phyloP scores from a whole-genome alignment of 495 filamentous ascomycete genomes.

The Massariosphaeria phaeospora region DNA sequence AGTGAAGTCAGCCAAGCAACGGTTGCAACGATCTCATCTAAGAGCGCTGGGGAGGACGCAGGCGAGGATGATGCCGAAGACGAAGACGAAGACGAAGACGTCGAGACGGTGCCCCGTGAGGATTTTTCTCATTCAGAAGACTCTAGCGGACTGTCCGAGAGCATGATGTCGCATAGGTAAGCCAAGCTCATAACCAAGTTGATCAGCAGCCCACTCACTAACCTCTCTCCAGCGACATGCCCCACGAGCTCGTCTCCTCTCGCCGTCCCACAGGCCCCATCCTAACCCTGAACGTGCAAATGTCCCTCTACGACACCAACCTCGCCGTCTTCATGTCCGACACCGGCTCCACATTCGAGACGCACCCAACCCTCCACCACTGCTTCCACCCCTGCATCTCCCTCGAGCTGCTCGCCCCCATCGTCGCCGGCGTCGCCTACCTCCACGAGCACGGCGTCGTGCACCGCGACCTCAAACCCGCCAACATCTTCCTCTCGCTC shows the following conservation, averaged over 20 bases:
- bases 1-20: conserved; percentile 9
- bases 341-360: conserved; percentile 1
- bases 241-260: neutral
- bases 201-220: no score
- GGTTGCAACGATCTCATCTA: conserved; percentile 18
- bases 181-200: no score
- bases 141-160: conserved; percentile 7
- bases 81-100: conserved; percentile 30
- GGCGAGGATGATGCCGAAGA: conserved; percentile 2
- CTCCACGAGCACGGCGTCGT: conserved; percentile 40
- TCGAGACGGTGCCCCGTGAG: conserved; percentile 23
- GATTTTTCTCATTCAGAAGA: neutral
- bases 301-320: conserved; percentile 47
- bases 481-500: conserved; percentile 45
- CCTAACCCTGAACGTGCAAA: conserved; percentile 42
- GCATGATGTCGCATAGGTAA: conserved; percentile 18
- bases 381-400: conserved; percentile 43
- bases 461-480: conserved; percentile 49
- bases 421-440: conserved; percentile 41
- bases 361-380: conserved; percentile 28
- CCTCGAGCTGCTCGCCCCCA: conserved; percentile 36
- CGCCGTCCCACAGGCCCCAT: conserved; percentile 8
- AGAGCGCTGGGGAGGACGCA: conserved; percentile 6
- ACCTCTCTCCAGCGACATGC: conserved; percentile 16
- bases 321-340: conserved; percentile 39